phyloP scores from a whole-genome alignment of 1,139 yeast species.

The Kodamaea fungicola region DNA sequence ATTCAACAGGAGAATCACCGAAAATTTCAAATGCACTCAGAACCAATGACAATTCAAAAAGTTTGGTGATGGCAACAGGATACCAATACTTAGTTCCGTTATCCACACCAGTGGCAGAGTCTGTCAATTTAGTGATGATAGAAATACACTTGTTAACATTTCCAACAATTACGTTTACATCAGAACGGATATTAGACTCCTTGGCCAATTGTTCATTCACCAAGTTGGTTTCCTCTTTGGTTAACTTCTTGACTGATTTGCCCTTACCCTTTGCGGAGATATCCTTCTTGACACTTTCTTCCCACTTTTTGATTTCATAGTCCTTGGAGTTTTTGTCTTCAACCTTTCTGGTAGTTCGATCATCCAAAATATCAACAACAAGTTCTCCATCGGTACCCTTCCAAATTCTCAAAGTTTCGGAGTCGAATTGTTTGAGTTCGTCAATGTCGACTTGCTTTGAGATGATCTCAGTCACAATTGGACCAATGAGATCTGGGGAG shows the following conservation, averaged over 20 bases:
- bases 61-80: conserved; percentile 52
- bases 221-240: conserved; percentile 70
- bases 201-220: conserved; percentile 59
- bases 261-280: conserved; percentile 52
- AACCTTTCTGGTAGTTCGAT: conserved; percentile 34
- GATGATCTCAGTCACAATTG: conserved; percentile 44
- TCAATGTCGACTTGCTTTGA: conserved; percentile 40
- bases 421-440: conserved; percentile 19
- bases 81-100: conserved; percentile 76
- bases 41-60: conserved; percentile 40
- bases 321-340: conserved; percentile 68
- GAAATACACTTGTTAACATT: conserved; percentile 48
- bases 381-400: conserved; percentile 63
- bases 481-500: conserved; percentile 57
- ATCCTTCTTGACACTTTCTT: conserved; percentile 73
- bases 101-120: conserved; percentile 50
- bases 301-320: conserved; percentile 88
- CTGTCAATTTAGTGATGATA: conserved; percentile 51
- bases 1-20: conserved; percentile 29
- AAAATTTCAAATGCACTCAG: conserved; percentile 38
- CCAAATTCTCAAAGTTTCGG: conserved; percentile 54
- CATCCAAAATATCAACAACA: conserved; percentile 59
- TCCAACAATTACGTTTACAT: conserved; percentile 37
- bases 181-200: conserved; percentile 54
- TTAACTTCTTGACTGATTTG: conserved; percentile 46